Evolutionary conservation across 2,329 filamentous ascomycete species (phyloP), one percentile per base, ranked within the genome.

Genomic region (Colletotrichum scovillei): DNA sequence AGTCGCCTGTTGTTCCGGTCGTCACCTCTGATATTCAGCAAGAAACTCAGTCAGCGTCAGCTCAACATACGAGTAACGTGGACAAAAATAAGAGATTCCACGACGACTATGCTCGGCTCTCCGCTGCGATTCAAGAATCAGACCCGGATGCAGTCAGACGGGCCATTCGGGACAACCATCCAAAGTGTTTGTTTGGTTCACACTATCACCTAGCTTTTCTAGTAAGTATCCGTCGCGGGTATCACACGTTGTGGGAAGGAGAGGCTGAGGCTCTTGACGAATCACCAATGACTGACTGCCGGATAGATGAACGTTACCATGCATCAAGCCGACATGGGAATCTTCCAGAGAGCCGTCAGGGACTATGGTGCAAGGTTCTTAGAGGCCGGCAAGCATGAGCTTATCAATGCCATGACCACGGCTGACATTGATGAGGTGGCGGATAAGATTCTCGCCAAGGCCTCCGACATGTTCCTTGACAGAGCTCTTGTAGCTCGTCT

Each of bases 141-240:
- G 75, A 84, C 7, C 81, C 87, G 0, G 80, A 85, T 38, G 83
- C 84, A n/a, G 85, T 89, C 24, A 83, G 87, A 14, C 84, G 86
- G 57, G 83, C 83, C 0, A 75, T 90, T 12, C 82, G 88, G 28
- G 88, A 89, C 73, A 82, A 86, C 67, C 89, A 87, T 86, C 81
- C 87, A 55, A 88, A 86, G 75, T 85, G 84, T 22, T 74, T 89
- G 2, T 67, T 86, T 4, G 88, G 88, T 11, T 87, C 86, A 4
- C 85, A 88, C 12, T 89, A 87, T 70, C 88, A 90, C 73, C 81
- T 85, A 55, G 83, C 85, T 2, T 90, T 90, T 74, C 69, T 90
- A 66, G 88, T 90, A 78, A 82, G 87, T 85, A 22, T 4, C 9
- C 19, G 4, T 46, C 19, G 16, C 19, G 35, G 28, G 8, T 72